phyloP scores from a whole-genome alignment of 2,329 filamentous ascomycete species.

The Ophiostoma novo-ulmi region DNA sequence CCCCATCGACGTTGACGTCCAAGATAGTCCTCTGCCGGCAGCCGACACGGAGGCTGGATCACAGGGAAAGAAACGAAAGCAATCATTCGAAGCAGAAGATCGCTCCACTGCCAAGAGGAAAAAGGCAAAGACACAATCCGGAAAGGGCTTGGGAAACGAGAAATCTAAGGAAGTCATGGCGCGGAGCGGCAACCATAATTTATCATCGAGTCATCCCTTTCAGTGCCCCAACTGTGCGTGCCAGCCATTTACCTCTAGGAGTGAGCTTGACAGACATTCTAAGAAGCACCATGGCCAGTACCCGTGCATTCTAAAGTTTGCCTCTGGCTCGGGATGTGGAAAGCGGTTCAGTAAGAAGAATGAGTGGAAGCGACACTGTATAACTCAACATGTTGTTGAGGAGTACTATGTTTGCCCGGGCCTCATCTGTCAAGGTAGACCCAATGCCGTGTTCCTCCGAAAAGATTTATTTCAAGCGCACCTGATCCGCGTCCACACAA shows the following conservation, averaged over 20 bases:
- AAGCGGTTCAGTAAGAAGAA: constrained; percentile 76
- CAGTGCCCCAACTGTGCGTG: background rate
- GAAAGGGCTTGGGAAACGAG: too few species aligned
- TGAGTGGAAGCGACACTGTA: constrained; percentile 90
- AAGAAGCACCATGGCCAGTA: background rate
- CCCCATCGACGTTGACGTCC: background rate
- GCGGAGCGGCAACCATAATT: background rate
- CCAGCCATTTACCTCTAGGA: background rate
- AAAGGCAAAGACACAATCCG: background rate
- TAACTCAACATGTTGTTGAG: constrained; percentile 71
- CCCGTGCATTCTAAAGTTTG: background rate
- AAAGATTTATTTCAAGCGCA: background rate
- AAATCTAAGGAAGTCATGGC: background rate
- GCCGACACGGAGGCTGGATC: background rate
- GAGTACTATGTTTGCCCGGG: constrained; percentile 68
- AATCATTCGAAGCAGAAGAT: background rate
- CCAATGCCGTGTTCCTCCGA: background rate
- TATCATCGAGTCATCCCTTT: background rate
- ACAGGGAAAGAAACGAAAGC: background rate
- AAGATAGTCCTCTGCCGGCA: background rate
- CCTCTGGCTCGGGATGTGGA: constrained; percentile 68
- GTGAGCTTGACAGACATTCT: background rate
- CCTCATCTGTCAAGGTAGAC: constrained; percentile 39
- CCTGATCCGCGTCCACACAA: background rate
- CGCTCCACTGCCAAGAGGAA: background rate